Evolutionary conservation across 495 filamentous ascomycete species (phyloP).

Genomic region (Amphirosellinia nigrospora): DNA sequence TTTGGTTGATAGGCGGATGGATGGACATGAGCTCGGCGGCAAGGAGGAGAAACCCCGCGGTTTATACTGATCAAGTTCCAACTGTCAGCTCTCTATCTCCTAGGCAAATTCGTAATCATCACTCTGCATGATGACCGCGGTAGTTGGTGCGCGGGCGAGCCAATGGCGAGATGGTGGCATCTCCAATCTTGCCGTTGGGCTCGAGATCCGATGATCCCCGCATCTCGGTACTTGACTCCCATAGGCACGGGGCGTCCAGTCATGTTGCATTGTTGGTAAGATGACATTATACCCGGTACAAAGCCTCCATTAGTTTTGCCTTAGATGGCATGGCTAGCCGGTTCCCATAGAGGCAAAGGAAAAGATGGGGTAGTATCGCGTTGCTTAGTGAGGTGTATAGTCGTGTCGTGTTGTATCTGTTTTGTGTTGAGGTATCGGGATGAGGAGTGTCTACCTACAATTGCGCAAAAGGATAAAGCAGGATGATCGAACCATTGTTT

Average conservation of each 20-base stretch:
- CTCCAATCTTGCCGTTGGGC: background rate
- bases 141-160: background rate
- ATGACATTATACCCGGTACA: background rate
- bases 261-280: background rate
- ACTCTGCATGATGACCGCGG: conserved; percentile 1
- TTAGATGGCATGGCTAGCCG: background rate
- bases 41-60: background rate
- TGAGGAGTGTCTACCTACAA: background rate
- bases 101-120: background rate
- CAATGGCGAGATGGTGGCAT: conserved; percentile 5
- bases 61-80: background rate
- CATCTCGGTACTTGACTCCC: conserved; percentile 38
- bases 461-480: background rate
- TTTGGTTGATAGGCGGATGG: background rate
- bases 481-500: background rate
- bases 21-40: background rate
- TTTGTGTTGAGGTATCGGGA: background rate
- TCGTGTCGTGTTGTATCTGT: background rate
- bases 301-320: no score
- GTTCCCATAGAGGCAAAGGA: background rate
- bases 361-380: background rate
- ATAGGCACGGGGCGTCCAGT: background rate
- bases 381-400: background rate
- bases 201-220: conserved; percentile 24
- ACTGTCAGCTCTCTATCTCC: background rate